Percentiles rank a stretch among this genome's conserved stretches.
Conservation (phyloP, 768 basidiomycete species). For the Boletus speciosus region DNA sequence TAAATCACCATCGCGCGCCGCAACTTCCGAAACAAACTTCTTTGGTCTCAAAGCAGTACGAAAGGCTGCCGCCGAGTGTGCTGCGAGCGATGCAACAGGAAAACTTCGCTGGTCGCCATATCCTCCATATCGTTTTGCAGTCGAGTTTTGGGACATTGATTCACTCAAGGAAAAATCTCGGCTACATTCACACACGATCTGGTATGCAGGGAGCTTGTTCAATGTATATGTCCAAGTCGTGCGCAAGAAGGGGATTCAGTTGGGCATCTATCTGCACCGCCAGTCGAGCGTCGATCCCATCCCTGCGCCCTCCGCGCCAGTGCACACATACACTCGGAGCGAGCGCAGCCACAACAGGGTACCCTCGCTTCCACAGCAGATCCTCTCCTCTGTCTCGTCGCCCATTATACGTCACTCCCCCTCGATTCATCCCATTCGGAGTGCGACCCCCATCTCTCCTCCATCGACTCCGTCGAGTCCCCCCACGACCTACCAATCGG, state of each 20-base stretch:
- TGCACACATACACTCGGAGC: slow-evolving; percentile 24
- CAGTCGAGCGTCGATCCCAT: slow-evolving; percentile 79
- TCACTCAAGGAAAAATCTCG: slow-evolving; percentile 80
- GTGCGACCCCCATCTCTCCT: slow-evolving; percentile 39
- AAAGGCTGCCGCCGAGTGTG: slow-evolving; percentile 40
- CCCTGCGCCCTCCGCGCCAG: slow-evolving; percentile 64
- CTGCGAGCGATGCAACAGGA: slow-evolving; percentile 42
- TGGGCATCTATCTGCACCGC: slow-evolving; percentile 87
- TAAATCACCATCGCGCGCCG: slow-evolving; percentile 26
- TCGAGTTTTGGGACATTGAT: slow-evolving; percentile 89
- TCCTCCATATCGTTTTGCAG: slow-evolving; percentile 79
- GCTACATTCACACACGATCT: slow-evolving; percentile 80
- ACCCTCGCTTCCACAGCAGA: slow-evolving; percentile 31
- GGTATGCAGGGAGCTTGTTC: slow-evolving; percentile 86
- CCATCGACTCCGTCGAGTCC: slow-evolving; percentile 20
- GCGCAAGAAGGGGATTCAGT: slow-evolving; percentile 74
- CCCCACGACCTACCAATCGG: slow-evolving; percentile 23
- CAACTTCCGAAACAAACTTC: slow-evolving; percentile 50
- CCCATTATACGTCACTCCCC: slow-evolving; percentile 41
- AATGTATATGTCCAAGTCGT: slow-evolving; percentile 89
- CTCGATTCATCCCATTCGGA: slow-evolving; percentile 45
- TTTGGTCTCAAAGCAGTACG: slow-evolving; percentile 57
- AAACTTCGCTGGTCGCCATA: slow-evolving; percentile 60
- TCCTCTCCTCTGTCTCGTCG: slow-evolving; percentile 25
- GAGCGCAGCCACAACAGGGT: slow-evolving; percentile 29